Percentiles rank a stretch among this genome's conserved stretches.
phyloP scores from a whole-genome alignment of 108 stramenopile genomes.

The Cyclotella sp. region DNA sequence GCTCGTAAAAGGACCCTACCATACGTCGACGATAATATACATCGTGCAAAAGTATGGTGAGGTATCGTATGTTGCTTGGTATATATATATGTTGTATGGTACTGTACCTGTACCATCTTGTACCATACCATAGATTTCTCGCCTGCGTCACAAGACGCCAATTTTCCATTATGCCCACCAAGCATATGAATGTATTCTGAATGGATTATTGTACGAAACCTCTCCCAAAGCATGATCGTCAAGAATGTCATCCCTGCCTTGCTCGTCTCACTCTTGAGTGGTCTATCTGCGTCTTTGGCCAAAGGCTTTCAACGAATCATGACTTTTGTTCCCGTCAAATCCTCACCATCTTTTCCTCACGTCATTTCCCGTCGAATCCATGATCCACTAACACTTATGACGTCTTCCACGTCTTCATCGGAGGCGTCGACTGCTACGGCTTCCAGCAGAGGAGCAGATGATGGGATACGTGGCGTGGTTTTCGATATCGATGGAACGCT shows the following conservation, averaged over 20 bases:
- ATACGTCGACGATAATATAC: no score
- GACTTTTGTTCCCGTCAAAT: neutral
- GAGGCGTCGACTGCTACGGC: neutral
- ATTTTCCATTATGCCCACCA: no score
- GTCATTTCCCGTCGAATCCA: neutral
- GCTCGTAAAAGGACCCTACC: no score
- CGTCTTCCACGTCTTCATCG: neutral
- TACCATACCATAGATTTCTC: no score
- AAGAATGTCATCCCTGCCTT: neutral
- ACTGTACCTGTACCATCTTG: no score
- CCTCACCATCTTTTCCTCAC: neutral
- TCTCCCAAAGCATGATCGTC: constrained; percentile 1
- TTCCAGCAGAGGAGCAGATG: neutral
- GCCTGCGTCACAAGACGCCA: no score
- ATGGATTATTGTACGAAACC: no score
- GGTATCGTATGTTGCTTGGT: no score
- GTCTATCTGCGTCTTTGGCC: neutral
- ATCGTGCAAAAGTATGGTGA: no score
- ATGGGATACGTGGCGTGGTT: constrained; percentile 59
- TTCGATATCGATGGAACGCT: constrained; percentile 90
- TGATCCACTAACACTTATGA: neutral
- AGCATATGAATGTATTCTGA: no score
- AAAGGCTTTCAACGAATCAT: neutral
- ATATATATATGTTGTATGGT: no score
- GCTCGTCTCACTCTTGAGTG: neutral